phyloP scores from a whole-genome alignment of 2,329 filamentous ascomycete genomes.

The Fusarium mexicanum region DNA sequence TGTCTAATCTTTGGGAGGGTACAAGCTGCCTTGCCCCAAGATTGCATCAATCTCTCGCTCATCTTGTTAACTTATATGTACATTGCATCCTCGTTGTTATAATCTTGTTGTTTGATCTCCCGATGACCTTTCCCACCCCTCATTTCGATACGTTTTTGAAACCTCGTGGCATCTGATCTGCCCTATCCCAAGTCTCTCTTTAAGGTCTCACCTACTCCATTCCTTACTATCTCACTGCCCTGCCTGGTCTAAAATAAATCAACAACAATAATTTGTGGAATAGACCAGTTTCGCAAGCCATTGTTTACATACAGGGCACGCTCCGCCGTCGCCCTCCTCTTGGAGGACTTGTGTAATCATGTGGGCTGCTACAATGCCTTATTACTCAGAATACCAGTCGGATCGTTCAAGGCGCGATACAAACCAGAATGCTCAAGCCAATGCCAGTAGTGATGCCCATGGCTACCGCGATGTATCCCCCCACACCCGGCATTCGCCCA shows the following conservation, averaged over 20 bases:
- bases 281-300: constrained; percentile 16
- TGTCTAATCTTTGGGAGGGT: constrained; percentile 43
- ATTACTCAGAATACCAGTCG: constrained; percentile 41
- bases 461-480: constrained; percentile 27
- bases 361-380: constrained; percentile 42
- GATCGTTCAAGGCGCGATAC: constrained; percentile 33
- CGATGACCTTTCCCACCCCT: constrained; percentile 29
- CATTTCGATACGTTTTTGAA: constrained; percentile 30
- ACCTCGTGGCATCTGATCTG: constrained; percentile 11
- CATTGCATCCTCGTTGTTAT: constrained; percentile 36
- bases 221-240: constrained; percentile 9
- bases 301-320: constrained; percentile 44
- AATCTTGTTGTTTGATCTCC: constrained; percentile 14
- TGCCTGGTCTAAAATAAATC: neutral
- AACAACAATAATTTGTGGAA: constrained; percentile 35
- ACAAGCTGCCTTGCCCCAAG: constrained; percentile 42
- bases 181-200: constrained; percentile 12
- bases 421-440: constrained; percentile 24
- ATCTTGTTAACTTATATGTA: constrained; percentile 38
- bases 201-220: constrained; percentile 6
- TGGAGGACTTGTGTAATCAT: constrained; percentile 37
- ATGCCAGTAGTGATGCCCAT: constrained; percentile 14
- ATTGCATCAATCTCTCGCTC: constrained; percentile 46
- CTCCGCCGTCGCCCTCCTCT: constrained; percentile 44
- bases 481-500: constrained; percentile 25